Base-by-base conservation (phyloP, 139 green algal genomes). In the Picocystis salinarum region DNA sequence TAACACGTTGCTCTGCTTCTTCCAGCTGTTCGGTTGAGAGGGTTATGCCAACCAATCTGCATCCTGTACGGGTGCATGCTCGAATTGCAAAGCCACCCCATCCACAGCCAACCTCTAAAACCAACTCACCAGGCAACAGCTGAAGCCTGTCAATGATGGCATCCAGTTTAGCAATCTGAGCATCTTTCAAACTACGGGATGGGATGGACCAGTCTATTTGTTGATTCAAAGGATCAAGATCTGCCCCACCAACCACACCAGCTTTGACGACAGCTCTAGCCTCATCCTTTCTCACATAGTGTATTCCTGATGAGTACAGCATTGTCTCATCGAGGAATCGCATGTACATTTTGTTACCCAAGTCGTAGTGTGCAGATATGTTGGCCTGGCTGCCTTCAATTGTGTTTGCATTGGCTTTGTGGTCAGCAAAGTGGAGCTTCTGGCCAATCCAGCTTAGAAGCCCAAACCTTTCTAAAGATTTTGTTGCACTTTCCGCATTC, bases 361-460 rank as follows among this genome's bases (percentile, higher is more conserved):
- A 75, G 57, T 96, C 86, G 53, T 96, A 96, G 64, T 96, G 86
- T 56, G 86, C 71, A 66, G 85, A 74, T 30, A 96, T 96, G 73
- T 96, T 94, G 31, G 60, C 63, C 6, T 74, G 65, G 31, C 61
- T 79, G 42, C 75, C 74, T 9, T 61, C 41, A 19, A 71, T 37
- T 44, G 45, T 34, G 10, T 10, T 19, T 26, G n/a, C n/a, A 46
- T 26, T 59, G 7, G 80, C 91, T 74, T 94, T 94, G 42, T 56
- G 56, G 22, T 78, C 54, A 13, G 45, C 24, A n/a, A 61, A 34
- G 64, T 96, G 85, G 15, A 90, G 39, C 10, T 69, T 52, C 47
- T 87, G 79, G 6, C 76, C 80, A n/a, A 83, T 2, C 58, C 68
- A 85, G 61, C 80, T 79, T 34, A 80, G 55, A 9, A 75, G 22